Evolutionary conservation across 495 filamentous ascomycete species (phyloP).

Genomic region (Darksidea phi): DNA sequence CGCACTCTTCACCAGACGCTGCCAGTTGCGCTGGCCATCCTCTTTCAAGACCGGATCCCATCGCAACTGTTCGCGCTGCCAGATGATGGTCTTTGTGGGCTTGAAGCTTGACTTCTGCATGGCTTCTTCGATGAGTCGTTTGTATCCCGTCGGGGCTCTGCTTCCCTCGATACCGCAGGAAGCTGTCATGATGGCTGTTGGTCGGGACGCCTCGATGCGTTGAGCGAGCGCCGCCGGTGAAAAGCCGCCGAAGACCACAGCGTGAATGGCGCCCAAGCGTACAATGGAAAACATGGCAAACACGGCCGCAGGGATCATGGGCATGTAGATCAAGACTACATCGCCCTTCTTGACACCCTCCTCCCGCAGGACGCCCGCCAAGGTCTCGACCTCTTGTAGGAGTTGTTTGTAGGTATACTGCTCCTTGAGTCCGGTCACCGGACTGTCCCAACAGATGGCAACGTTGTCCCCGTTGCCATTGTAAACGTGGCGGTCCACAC

Average conservation of each 20-base stretch:
- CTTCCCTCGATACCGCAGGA: slow-evolving; percentile 89
- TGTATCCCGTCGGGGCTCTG: slow-evolving; percentile 72
- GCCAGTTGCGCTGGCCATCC: slow-evolving; percentile 74
- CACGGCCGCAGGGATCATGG: slow-evolving; percentile 88
- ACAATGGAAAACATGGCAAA: slow-evolving; percentile 79
- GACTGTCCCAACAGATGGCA: slow-evolving; percentile 86
- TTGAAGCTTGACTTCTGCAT: slow-evolving; percentile 41
- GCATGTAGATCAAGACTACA: slow-evolving; percentile 95
- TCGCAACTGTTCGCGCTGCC: slow-evolving; percentile 72
- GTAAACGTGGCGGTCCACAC: slow-evolving; percentile 78
- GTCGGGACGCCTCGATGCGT: slow-evolving; percentile 77
- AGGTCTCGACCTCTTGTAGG: slow-evolving; percentile 75
- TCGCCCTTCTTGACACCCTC: slow-evolving; percentile 84
- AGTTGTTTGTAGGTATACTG: slow-evolving; percentile 71
- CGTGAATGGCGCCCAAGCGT: slow-evolving; percentile 83
- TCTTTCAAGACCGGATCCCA: slow-evolving; percentile 67
- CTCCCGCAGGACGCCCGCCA: slow-evolving; percentile 79
- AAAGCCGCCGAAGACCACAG: slow-evolving; percentile 92
- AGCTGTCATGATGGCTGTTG: slow-evolving; percentile 76
- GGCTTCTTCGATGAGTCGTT: slow-evolving; percentile 58
- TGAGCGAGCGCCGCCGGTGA: slow-evolving; percentile 78
- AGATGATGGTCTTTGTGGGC: slow-evolving; percentile 62
- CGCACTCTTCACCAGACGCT: slow-evolving; percentile 67
- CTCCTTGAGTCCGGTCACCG: slow-evolving; percentile 73
- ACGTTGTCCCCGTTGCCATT: slow-evolving; percentile 58